Base-by-base conservation (phyloP, 768 basidiomycete species). In the Hysterangium stoloniferum region DNA sequence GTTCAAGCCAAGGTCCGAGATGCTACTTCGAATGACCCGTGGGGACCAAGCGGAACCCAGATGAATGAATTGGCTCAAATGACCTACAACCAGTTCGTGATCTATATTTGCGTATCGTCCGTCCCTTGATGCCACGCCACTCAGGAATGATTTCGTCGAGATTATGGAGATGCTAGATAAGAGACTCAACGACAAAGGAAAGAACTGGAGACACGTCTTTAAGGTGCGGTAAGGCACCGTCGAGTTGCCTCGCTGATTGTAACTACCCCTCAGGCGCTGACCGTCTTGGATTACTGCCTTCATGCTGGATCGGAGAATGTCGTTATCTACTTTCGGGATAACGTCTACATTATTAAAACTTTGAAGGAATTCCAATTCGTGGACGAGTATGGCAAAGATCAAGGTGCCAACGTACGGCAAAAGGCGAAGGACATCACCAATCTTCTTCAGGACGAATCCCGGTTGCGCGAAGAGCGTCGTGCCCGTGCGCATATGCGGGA, bases 161-260 rank as follows among this genome's bases (percentile, higher is more conserved):
- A 90, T 99, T 61, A 97, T 99, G 92, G 96, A 99, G 73, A 96
- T 97, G 91, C 76, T 99, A 43, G 96, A 98, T 69, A 98, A 99
- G 69, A 82, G 96, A 45, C 71, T 99, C 55, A 93, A 93, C 59
- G 96, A 99, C 72, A 98, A 96, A 74, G 96, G 96, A 32, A 98
- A 98, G 80, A 97, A 98, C 61, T 99, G 96, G 96, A 79, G 95
- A 46, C 96, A 99, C 73, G 95, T 98, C 52, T 98, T 96, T 79
- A 98, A 98, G 77, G 91, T 84, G 51, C 53, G 74, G 57, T 20
- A 37, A 31, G 36, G n/a, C 34, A 22, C 28, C 33, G 40, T 38
- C 25, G 33, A 32, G 43, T 34, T n/a, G 29, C 31, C 35, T 49
- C 15, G 38, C 25, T 25, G 27, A 22, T 11, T 20, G 28, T 25